Conservation (phyloP, 805 yeast species). For the Starmerella floris region DNA sequence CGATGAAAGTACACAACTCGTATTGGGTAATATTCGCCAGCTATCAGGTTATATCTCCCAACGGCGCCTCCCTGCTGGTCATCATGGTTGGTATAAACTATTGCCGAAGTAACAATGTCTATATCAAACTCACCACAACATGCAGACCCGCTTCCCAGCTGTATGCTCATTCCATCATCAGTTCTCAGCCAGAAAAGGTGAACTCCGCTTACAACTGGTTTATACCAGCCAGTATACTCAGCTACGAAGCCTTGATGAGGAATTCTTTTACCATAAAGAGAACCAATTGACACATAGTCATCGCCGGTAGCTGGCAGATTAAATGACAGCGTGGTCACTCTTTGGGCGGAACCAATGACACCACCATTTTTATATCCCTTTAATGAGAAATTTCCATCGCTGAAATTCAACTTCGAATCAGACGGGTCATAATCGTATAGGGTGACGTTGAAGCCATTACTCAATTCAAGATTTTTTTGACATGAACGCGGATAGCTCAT, state of each 20-base stretch:
- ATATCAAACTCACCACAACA: constrained; percentile 4
- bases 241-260: background rate
- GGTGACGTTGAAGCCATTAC: background rate
- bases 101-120: background rate
- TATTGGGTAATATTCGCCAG: no score
- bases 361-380: no score
- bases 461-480: background rate
- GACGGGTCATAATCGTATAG: background rate
- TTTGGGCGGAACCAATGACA: background rate
- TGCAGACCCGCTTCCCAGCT: background rate
- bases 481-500: no score
- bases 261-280: background rate
- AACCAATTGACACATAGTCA: background rate
- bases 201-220: background rate
- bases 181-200: background rate
- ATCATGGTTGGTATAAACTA: no score
- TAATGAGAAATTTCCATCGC: background rate
- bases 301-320: background rate
- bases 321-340: no score
- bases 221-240: background rate
- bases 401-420: background rate
- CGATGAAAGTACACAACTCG: no score
- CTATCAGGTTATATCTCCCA: no score
- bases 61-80: no score
- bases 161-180: constrained; percentile 1